Base-by-base conservation (phyloP, 2,329 filamentous ascomycete species). In the Fusarium pseudonygamai region DNA sequence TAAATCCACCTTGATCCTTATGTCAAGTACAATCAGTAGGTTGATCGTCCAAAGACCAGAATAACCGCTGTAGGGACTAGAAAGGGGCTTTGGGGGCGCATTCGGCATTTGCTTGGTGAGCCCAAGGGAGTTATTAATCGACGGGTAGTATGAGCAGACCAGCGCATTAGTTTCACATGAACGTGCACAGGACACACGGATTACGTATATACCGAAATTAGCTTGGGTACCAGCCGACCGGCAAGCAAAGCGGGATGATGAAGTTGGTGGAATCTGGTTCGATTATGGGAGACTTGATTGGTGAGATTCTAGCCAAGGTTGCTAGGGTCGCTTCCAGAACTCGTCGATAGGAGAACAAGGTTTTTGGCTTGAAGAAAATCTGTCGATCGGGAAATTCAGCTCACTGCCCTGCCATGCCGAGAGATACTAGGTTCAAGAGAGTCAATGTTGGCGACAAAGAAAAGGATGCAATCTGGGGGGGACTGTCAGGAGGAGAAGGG, bases 271-370 rank as follows among this genome's bases (percentile, higher is more conserved):
- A 47, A 65, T 55, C 43, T 64, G 63, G 64, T 49, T 58, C 34
- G 30, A 32, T n/a, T 39, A 39, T 22, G 20, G 24, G 32, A 13
- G 16, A 20, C 45, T 26, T 67, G 45, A 78, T 77, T 77, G 75
- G 76, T 50, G 63, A 53, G 34, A 53, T 34, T 36, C 47, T 52
- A 40, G 45, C 37, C 49, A 52, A 52, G 67, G 72, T 57, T 74
- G 70, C 67, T 58, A 72, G 74, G 76, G 45, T 69, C 49, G 67
- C 53, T 77, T 78, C 75, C 75, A 73, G 75, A 78, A 78, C 47
- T 64, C 67, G 67, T 72, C 58, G 60, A 68, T 71, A 61, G 55
- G 61, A 71, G 66, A 69, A 72, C 75, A 76, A 71, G 75, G 76
- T 74, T 75, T 72, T 64, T 65, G 67, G 66, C 43, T 69, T 75